Conservation (phyloP, 2,329 filamentous ascomycete genomes). For the Colletotrichum filicis region DNA sequence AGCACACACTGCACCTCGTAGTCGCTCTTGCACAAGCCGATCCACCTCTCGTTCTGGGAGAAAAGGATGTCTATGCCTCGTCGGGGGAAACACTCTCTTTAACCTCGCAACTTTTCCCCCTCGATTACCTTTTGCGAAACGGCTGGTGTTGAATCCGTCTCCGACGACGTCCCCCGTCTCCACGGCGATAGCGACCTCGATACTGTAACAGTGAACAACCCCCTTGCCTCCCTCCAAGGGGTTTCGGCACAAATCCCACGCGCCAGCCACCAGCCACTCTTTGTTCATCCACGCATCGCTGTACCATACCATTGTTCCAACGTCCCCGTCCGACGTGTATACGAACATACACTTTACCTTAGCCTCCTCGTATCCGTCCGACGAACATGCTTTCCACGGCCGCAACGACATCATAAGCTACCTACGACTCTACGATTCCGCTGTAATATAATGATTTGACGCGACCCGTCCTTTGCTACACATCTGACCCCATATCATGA, state of each 20-base stretch:
- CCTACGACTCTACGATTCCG: constrained; percentile 17
- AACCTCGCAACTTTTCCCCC: not conserved
- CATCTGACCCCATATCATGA: constrained; percentile 46
- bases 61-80: constrained; percentile 9
- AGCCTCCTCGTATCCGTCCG: constrained; percentile 1
- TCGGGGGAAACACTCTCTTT: not conserved
- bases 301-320: constrained; percentile 14
- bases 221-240: constrained; percentile 26
- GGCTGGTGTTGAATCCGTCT: not conserved
- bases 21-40: not conserved
- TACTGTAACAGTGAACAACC: constrained; percentile 11
- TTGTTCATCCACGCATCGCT: constrained; percentile 3
- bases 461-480: constrained; percentile 1
- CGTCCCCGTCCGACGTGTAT: not conserved
- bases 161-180: constrained; percentile 12
- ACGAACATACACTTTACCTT: not conserved
- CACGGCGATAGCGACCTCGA: constrained; percentile 25
- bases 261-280: constrained; percentile 26
- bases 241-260: constrained; percentile 28
- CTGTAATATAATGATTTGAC: constrained; percentile 36
- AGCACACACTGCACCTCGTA: not conserved
- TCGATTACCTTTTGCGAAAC: not conserved
- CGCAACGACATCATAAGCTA: constrained; percentile 9
- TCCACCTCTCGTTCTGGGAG: not conserved
- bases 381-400: constrained; percentile 25